A percentile compares a stretch with the other conserved stretches of the same genome.
Conservation (phyloP, 1,284 basidiomycete genomes). For the Melampsora americana region DNA sequence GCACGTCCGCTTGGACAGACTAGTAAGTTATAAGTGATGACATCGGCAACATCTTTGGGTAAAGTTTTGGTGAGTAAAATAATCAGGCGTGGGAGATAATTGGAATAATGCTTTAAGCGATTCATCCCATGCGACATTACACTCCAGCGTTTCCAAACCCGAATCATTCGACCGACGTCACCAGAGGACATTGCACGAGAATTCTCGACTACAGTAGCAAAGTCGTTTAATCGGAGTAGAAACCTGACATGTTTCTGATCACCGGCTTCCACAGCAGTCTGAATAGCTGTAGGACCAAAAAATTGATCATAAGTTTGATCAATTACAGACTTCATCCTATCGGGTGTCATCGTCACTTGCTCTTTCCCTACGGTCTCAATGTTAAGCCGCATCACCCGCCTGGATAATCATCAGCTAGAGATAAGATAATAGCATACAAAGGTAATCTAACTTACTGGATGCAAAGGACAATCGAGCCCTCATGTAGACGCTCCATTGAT, state of each 20-base stretch:
- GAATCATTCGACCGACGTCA: not conserved
- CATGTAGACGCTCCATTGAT: no score
- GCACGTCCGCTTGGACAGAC: no score
- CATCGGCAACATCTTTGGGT: no score
- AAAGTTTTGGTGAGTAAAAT: not conserved
- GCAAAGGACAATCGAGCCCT: no score
- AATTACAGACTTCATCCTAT: not conserved
- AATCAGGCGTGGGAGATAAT: constrained; percentile 1
- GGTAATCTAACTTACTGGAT: constrained; percentile 1
- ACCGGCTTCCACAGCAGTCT: not conserved
- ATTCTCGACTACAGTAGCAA: not conserved
- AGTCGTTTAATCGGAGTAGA: not conserved
- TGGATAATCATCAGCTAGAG: no score
- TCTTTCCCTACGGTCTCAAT: no score
- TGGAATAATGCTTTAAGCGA: not conserved
- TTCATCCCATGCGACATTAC: constrained; percentile 4
- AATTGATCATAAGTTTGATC: not conserved
- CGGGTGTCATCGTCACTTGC: no score
- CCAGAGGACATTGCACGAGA: not conserved
- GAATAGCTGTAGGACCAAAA: not conserved
- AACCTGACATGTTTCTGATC: not conserved
- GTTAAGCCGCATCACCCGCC: no score
- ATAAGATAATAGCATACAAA: not conserved
- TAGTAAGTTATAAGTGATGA: no score
- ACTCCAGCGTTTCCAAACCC: constrained; percentile 11